Conservation (phyloP, 352 stramenopile genomes). For the Globisporangium solare region DNA sequence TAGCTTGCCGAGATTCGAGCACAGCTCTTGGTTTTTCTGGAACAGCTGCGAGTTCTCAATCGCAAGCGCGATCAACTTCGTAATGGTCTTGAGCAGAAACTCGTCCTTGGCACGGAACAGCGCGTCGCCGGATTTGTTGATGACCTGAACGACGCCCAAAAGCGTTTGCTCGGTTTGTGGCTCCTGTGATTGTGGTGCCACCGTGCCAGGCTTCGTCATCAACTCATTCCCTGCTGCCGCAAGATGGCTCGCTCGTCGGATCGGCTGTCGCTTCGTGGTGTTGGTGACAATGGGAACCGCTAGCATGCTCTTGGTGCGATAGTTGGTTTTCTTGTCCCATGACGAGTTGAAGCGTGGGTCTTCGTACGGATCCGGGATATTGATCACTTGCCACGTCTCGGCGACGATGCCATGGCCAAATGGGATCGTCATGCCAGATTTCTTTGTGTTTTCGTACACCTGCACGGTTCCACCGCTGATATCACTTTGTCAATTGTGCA, state of each 20-base stretch:
- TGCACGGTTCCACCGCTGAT: conserved; percentile 58
- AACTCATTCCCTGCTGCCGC: background rate
- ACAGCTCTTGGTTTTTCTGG: conserved; percentile 73
- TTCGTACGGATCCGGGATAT: conserved; percentile 71
- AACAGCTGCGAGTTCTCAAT: conserved; percentile 83
- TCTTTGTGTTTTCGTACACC: conserved; percentile 35
- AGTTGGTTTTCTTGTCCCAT: conserved; percentile 80
- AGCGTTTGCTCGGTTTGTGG: conserved; percentile 30
- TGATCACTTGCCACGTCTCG: conserved; percentile 56
- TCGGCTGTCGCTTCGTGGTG: conserved; percentile 16
- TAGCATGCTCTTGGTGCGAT: conserved; percentile 78
- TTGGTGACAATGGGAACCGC: conserved; percentile 68
- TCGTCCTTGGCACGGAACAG: conserved; percentile 78
- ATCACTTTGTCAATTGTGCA: conserved; percentile 74
- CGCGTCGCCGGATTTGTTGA: conserved; percentile 74
- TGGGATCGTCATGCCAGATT: conserved; percentile 51
- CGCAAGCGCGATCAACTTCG: conserved; percentile 70
- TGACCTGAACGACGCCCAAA: conserved; percentile 73
- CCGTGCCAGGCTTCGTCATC: background rate
- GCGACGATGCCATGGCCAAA: conserved; percentile 77
- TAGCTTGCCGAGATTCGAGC: conserved; percentile 52
- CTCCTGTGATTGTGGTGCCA: background rate
- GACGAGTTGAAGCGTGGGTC: conserved; percentile 72
- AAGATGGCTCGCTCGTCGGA: conserved; percentile 12
- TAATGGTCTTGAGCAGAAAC: conserved; percentile 68